Base-by-base conservation (phyloP, 116 monocot genomes). In the Phalaenopsis hybrid region DNA sequence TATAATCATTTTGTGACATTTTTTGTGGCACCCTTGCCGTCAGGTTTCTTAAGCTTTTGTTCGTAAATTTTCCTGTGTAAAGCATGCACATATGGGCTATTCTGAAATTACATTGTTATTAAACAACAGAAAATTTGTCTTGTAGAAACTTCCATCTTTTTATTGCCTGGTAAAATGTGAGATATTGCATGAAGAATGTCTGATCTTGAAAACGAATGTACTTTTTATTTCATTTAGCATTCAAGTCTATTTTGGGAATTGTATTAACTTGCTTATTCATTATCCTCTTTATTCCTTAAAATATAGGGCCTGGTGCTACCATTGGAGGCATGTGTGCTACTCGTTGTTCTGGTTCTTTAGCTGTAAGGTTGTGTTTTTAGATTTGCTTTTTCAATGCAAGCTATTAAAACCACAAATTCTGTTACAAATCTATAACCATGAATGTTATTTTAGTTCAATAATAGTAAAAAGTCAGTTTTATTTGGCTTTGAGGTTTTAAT, bases 251-350 rank as follows among this genome's bases (percentile, higher is more conserved):
- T 72, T 28, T 41, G 41, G 65, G 41, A 41, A 72, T 16, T 72
- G 15, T 9, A 17, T 16, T 5, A 72, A 41, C 72, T 12, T 31
- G 28, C 28, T 20, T 52, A 33, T 28, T 13, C 77, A 25, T 77
- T 77, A n/a, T 77, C 20, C 51, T 31, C 28, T 28, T 37, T 85
- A 78, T 67, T 52, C 21, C 46, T 45, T 75, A 23, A 79, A 79
- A 74, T 88, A 49, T 75, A 99, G 99, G 99, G 70, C 99, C 99
- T 85, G 95, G 95, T 79, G 99, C 99, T 78, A 90, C 89, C 58
- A 93, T 99, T 79, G 99, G 99, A 84, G 99, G 99, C 80, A 99
- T 99, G 99, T 99, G 99, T 89, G 89, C 95, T 72, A 95, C 99
- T 57, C 95, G 99, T 21, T 99, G 99, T 79, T 99, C 95, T 84